A percentile compares a stretch with the other conserved stretches of the same genome.
These are phyloP conservation scores for Trichoderma sp. DNA, from an alignment of 2,329 filamentous ascomycete genomes.

Conservation along the genomic window DNA sequence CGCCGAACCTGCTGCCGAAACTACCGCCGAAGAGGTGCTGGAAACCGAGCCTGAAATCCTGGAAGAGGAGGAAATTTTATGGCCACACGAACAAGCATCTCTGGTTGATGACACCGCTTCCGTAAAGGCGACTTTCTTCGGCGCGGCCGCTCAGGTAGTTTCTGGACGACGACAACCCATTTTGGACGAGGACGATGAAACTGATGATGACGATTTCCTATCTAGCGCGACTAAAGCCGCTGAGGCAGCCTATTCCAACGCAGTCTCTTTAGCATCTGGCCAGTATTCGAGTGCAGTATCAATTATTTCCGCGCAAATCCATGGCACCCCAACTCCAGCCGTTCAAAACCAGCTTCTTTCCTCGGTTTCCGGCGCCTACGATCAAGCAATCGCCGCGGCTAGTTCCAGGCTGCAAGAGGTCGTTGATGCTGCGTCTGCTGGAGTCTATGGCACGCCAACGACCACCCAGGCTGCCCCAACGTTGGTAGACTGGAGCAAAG, in stretches of 20 bases:
- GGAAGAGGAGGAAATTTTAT: constrained; percentile 32
- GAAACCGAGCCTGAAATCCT: constrained; percentile 33
- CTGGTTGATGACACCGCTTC: constrained; percentile 35
- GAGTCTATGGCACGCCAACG: constrained; percentile 51
- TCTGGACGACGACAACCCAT: constrained; percentile 51
- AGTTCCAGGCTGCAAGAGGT: constrained; percentile 60
- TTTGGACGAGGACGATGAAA: constrained; percentile 50
- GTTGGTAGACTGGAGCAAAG: constrained; percentile 48
- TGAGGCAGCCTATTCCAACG: constrained; percentile 63
- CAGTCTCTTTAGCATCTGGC: constrained; percentile 65
- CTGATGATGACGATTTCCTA: constrained; percentile 38
- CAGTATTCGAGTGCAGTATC: constrained; percentile 70
- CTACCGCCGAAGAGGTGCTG: not conserved
- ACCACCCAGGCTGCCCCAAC: constrained; percentile 42
- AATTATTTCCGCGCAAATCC: constrained; percentile 65
- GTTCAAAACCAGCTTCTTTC: constrained; percentile 69
- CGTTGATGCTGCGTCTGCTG: constrained; percentile 54
- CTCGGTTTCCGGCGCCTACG: constrained; percentile 69
- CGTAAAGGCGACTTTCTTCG: constrained; percentile 52
- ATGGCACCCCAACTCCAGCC: constrained; percentile 65
- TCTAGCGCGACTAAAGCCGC: constrained; percentile 48
- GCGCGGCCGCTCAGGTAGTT: constrained; percentile 53
- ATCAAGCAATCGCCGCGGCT: constrained; percentile 63
- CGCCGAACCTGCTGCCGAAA: constrained; percentile 27
- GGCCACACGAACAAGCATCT: constrained; percentile 30